Conservation (phyloP, 1,284 basidiomycete species). For the Austropuccinia psidii region DNA sequence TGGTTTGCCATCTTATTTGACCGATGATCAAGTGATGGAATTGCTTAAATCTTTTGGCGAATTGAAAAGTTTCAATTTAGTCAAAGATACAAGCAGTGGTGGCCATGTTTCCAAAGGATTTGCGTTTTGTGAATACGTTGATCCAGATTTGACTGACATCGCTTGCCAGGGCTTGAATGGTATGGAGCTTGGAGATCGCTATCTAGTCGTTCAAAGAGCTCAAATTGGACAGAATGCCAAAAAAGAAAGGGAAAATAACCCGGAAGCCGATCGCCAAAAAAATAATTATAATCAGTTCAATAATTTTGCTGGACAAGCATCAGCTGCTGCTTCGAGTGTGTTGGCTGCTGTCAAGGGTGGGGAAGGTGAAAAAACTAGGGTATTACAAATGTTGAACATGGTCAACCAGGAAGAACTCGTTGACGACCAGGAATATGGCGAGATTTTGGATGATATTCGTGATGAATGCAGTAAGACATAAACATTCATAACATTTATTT, state of each 20-base stretch:
- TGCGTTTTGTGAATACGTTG: constrained; percentile 97
- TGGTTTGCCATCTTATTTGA: constrained; percentile 86
- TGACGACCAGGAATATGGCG: constrained; percentile 84
- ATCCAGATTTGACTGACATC: constrained; percentile 78
- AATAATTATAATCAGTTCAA: constrained; percentile 47
- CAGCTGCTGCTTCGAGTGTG: constrained; percentile 40
- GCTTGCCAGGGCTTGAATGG: constrained; percentile 93
- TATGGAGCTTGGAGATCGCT: constrained; percentile 96
- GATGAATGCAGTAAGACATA: constrained; percentile 62
- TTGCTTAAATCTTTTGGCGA: constrained; percentile 95
- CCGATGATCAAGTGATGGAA: constrained; percentile 97
- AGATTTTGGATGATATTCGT: constrained; percentile 88
- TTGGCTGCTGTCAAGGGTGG: constrained; percentile 47
- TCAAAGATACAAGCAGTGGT: constrained; percentile 60
- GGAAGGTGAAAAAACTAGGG: constrained; percentile 57
- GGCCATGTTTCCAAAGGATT: constrained; percentile 62
- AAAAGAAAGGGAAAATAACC: constrained; percentile 38
- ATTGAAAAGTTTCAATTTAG: constrained; percentile 92
- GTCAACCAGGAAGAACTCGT: constrained; percentile 85
- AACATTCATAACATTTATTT: not conserved
- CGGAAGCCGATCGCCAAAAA: constrained; percentile 33
- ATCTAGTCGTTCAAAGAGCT: constrained; percentile 89
- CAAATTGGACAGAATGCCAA: constrained; percentile 64
- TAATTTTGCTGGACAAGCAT: constrained; percentile 45
- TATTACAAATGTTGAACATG: constrained; percentile 98